Evolutionary conservation across 148 eudicot genomes (phyloP), one percentile per base, ranked within the genome.

Genomic region (Chenopodium berlandieri): DNA sequence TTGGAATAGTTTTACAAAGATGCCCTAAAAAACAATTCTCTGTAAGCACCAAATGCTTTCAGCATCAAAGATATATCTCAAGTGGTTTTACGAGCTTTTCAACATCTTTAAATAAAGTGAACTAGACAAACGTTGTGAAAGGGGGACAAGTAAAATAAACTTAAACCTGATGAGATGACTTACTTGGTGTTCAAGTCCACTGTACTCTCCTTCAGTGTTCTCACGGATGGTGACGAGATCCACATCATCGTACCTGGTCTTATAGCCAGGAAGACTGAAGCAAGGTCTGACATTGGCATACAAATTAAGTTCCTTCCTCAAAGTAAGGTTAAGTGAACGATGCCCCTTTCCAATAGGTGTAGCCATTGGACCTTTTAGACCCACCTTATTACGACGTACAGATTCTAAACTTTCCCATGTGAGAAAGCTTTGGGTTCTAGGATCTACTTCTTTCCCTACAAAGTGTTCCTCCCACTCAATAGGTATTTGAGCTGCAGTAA

Each of bases 281-380:
- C 99, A 96, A 80, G 99, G 99, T 88, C 99, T 90, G 46, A 96
- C 99, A 89, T 96, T 96, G 79, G 99, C 99, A 82, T 92, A 96
- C 75, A 96, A 83, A 87, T 90, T 94, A 31, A 96, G 95, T 80
- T 96, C 99, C 83, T 96, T 96, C 84, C 99, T 96, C 82, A 96
- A 81, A 66, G 98, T 94, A 82, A 96, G 99, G 86, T 96, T 96
- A 85, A 96, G 87, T 10, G 99, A 96, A 37, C 99, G 95, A 87
- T 96, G 99, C 48, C 99, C 99, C 86, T 94, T 96, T 10, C 99
- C 99, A 82, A 96, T 94, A 54, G 99, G 99, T 75, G 99, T 96
- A 78, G 99, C 99, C 99, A 96, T 96, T 44, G 99, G 99, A 54
- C 99, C 99, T 87, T 96, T 96, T 32, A 96, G 75, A 65, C 99